phyloP scores from a whole-genome alignment of 2,329 filamentous ascomycete genomes.

The Lachnellula subtilissima region DNA sequence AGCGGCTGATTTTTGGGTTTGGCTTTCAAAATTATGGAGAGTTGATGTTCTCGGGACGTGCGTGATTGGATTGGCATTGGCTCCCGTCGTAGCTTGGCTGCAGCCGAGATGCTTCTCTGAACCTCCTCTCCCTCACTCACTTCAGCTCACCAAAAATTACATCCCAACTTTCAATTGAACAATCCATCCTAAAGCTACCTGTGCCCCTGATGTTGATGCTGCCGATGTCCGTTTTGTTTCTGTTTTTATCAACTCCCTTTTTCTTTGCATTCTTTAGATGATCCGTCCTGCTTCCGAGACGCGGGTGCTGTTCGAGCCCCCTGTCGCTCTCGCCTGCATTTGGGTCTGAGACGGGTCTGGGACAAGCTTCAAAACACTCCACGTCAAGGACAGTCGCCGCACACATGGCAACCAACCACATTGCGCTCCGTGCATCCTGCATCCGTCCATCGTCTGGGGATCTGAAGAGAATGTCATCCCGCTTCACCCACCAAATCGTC shows the following conservation, averaged over 20 bases:
- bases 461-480: conserved; percentile 7
- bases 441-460: not conserved
- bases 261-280: conserved; percentile 10
- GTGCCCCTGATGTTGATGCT: not conserved
- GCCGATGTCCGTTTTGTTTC: not conserved
- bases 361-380: conserved; percentile 24
- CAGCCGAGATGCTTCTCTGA: not conserved
- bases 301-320: conserved; percentile 15
- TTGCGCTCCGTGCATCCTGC: conserved; percentile 14
- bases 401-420: conserved; percentile 8
- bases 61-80: too few relatives aligned
- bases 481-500: conserved; percentile 15
- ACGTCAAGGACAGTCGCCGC: conserved; percentile 22
- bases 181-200: not conserved
- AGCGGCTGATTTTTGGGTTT: not conserved
- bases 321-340: conserved; percentile 12
- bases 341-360: conserved; percentile 27
- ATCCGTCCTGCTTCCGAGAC: conserved; percentile 15
- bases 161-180: conserved; percentile 2
- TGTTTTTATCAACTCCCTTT: not conserved
- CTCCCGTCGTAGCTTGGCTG: not conserved
- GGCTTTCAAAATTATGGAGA: not conserved
- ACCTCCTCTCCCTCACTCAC: too few relatives aligned
- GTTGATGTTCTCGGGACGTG: not conserved
- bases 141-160: too few relatives aligned